phyloP scores from a whole-genome alignment of 495 filamentous ascomycete genomes.

The Tuber melanosporum region DNA sequence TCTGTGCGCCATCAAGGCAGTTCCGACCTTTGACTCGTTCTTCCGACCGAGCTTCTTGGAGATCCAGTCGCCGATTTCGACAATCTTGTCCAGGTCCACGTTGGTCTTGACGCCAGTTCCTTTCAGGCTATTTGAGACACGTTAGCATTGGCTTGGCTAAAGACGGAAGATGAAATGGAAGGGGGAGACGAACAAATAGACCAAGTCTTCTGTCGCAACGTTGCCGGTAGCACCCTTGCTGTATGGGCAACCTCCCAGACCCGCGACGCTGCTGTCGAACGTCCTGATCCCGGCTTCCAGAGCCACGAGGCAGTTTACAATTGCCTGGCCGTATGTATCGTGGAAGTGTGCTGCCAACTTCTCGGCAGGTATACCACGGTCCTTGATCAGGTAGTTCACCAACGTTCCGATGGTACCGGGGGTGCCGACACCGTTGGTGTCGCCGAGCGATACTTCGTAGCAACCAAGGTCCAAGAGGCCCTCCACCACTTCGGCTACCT shows the following conservation, averaged over 20 bases:
- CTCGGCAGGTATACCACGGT: constrained; percentile 68
- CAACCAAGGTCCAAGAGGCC: constrained; percentile 87
- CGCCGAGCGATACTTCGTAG: constrained; percentile 87
- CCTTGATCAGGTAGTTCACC: constrained; percentile 52
- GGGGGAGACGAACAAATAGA: constrained; percentile 56
- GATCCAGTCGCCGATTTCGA: constrained; percentile 84
- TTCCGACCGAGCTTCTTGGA: constrained; percentile 67
- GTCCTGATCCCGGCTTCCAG: constrained; percentile 81
- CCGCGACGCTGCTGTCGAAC: constrained; percentile 85
- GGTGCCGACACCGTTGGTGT: constrained; percentile 96
- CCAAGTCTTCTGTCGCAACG: constrained; percentile 85
- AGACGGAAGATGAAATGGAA: neutral
- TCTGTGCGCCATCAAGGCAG: constrained; percentile 61
- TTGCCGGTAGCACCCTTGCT: constrained; percentile 93
- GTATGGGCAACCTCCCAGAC: constrained; percentile 90
- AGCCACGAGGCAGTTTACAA: constrained; percentile 81
- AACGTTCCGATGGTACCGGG: constrained; percentile 48
- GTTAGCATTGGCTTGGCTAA: neutral
- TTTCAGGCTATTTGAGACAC: constrained; percentile 50
- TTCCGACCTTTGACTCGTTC: constrained; percentile 72
- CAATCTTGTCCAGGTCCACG: constrained; percentile 73
- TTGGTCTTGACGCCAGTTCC: constrained; percentile 82
- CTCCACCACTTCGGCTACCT: constrained; percentile 76
- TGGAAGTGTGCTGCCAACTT: constrained; percentile 93
- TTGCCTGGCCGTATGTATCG: constrained; percentile 90